These are phyloP conservation scores for Fraxinus sp. DNA, from an alignment of 305 asterid species.

Conservation along the genomic window DNA sequence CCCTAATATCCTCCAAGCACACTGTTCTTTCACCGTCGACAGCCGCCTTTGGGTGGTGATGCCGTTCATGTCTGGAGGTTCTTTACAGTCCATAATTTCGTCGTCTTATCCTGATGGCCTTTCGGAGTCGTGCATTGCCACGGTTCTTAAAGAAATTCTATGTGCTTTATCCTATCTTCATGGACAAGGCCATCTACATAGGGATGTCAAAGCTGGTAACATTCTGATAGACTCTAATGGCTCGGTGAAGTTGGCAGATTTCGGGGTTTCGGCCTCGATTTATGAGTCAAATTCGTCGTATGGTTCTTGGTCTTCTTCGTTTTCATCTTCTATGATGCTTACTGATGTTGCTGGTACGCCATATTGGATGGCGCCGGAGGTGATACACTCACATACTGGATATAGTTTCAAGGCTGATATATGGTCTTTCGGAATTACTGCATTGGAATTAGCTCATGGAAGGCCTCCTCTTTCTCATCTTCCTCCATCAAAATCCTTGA, in stretches of 20 bases:
- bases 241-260: constrained; percentile 67
- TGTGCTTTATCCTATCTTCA: constrained; percentile 67
- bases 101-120: constrained; percentile 68
- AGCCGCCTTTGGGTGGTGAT: constrained; percentile 78
- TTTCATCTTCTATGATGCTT: constrained; percentile 44
- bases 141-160: constrained; percentile 62
- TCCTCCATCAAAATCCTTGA: constrained; percentile 67
- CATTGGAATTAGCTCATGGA: constrained; percentile 78
- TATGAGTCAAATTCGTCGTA: constrained; percentile 42
- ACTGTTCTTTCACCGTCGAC: constrained; percentile 71
- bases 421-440: constrained; percentile 88
- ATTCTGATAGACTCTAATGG: constrained; percentile 70
- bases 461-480: constrained; percentile 80
- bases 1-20: constrained; percentile 75
- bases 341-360: constrained; percentile 75
- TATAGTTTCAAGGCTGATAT: constrained; percentile 80
- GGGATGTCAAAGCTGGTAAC: constrained; percentile 81
- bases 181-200: constrained; percentile 78
- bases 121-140: constrained; percentile 64
- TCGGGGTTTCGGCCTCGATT: constrained; percentile 78
- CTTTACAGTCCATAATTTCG: constrained; percentile 68
- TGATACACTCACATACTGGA: constrained; percentile 61
- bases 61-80: constrained; percentile 90
- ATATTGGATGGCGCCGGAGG: constrained; percentile 91
- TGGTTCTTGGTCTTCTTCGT: constrained; percentile 30